Percentiles rank a stretch among this genome's conserved stretches.
Evolutionary conservation across 148 eudicot species (phyloP).

Genomic region (Rhododendron ovatum): DNA sequence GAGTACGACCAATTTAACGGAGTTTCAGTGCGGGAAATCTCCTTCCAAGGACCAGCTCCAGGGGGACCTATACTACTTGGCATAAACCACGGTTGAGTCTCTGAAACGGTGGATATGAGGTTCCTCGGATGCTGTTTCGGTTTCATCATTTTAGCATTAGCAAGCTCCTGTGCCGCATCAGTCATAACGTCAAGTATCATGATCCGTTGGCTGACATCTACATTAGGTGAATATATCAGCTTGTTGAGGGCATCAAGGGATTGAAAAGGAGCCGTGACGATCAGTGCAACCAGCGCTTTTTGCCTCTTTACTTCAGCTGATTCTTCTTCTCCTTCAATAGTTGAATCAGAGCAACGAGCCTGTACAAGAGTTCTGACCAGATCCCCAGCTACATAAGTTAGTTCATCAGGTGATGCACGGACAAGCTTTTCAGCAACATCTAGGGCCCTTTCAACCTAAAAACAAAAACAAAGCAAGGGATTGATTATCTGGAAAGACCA

Average conservation of each 20-base stretch:
- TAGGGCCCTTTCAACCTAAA: constrained; percentile 84
- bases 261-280: constrained; percentile 73
- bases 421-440: constrained; percentile 87
- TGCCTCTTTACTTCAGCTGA: constrained; percentile 88
- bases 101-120: constrained; percentile 53
- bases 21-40: constrained; percentile 46
- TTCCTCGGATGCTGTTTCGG: constrained; percentile 36
- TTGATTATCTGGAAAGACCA: not conserved
- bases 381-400: constrained; percentile 61
- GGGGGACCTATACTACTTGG: constrained; percentile 67
- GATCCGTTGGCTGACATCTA: constrained; percentile 81
- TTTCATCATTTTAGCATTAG: constrained; percentile 44
- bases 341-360: constrained; percentile 71
- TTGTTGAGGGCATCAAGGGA: constrained; percentile 64
- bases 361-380: constrained; percentile 70
- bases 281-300: constrained; percentile 68
- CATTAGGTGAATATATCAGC: constrained; percentile 72
- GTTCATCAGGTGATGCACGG: constrained; percentile 93
- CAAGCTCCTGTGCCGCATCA: constrained; percentile 85
- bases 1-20: constrained; percentile 72
- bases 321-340: constrained; percentile 83
- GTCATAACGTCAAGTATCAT: constrained; percentile 94
- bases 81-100: constrained; percentile 79
- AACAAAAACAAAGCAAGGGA: not conserved
- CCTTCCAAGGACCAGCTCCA: constrained; percentile 89